phyloP scores from a whole-genome alignment of 2,329 filamentous ascomycete genomes.

The Penicillium frequentans region DNA sequence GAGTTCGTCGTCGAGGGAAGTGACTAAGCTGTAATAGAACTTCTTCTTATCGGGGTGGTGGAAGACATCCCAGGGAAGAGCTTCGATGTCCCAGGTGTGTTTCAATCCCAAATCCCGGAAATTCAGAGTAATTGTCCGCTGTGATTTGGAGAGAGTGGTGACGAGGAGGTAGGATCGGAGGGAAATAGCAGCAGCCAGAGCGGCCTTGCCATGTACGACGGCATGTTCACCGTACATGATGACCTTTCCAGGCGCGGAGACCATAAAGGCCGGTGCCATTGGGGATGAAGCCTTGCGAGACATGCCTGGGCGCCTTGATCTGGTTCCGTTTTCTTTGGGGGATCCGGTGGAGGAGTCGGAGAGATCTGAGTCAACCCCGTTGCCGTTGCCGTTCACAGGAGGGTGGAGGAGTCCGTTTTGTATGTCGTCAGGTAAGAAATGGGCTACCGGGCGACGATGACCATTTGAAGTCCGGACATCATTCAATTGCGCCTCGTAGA shows the following conservation, averaged over 20 bases:
- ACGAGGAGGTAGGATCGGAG: slow-evolving; percentile 95
- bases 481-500: slow-evolving; percentile 28
- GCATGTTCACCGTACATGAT: slow-evolving; percentile 98
- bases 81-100: slow-evolving; percentile 92
- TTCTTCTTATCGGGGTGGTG: slow-evolving; percentile 82
- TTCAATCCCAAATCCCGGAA: slow-evolving; percentile 89
- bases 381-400: slow-evolving; percentile 10
- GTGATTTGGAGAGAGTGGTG: slow-evolving; percentile 88
- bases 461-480: slow-evolving; percentile 26
- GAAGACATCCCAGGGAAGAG: slow-evolving; percentile 84
- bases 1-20: slow-evolving; percentile 78
- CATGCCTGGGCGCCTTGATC: slow-evolving; percentile 17
- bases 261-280: slow-evolving; percentile 89
- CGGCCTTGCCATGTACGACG: slow-evolving; percentile 95
- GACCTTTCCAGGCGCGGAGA: slow-evolving; percentile 95
- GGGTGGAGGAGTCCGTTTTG: slow-evolving; percentile 17
- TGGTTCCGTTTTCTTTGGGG: slow-evolving; percentile 12
- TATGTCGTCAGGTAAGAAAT: slow-evolving; percentile 24
- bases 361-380: slow-evolving; percentile 1
- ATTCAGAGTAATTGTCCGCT: slow-evolving; percentile 79
- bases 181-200: slow-evolving; percentile 92
- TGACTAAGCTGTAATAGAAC: slow-evolving; percentile 88
- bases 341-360: slow-evolving; percentile 26
- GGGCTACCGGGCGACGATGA: slow-evolving; percentile 30
- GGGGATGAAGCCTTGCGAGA: slow-evolving; percentile 51